A percentile compares a stretch with the other conserved stretches of the same genome.
Evolutionary conservation across 768 basidiomycete genomes (phyloP).

Genomic region (Mycena crocata): DNA sequence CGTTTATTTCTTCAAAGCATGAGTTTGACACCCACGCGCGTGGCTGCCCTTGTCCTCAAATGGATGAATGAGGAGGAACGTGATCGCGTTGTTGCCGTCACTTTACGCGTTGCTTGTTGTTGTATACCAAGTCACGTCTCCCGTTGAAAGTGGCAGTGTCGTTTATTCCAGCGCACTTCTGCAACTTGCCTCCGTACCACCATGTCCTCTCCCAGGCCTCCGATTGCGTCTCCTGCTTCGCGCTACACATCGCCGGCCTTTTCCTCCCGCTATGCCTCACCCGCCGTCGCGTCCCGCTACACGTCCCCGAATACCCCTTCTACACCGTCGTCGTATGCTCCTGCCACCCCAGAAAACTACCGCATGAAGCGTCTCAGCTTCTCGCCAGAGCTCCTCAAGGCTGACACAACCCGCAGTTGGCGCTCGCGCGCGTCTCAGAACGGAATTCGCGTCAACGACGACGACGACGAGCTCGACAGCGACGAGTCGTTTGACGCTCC

Average conservation of each 20-base stretch:
- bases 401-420: conserved; percentile 25
- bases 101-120: too few species aligned
- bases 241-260: conserved; percentile 27
- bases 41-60: too few species aligned
- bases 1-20: too few species aligned
- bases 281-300: conserved; percentile 29
- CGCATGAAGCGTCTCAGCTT: conserved; percentile 34
- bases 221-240: conserved; percentile 28
- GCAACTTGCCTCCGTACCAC: conserved; percentile 3
- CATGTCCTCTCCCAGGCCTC: conserved; percentile 28
- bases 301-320: conserved; percentile 31
- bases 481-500: conserved; percentile 31
- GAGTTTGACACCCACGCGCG: too few species aligned
- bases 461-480: conserved; percentile 29
- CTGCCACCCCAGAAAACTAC: conserved; percentile 34
- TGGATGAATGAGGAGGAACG: too few species aligned
- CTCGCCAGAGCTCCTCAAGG: conserved; percentile 29
- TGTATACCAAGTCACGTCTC: too few species aligned
- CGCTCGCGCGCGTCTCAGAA: conserved; percentile 33
- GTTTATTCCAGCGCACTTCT: neutral
- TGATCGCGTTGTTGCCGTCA: too few species aligned
- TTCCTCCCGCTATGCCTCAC: conserved; percentile 30
- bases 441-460: conserved; percentile 34
- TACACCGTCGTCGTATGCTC: conserved; percentile 30
- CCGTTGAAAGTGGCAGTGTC: neutral